Conservation (phyloP, 108 stramenopile species). For the Nitzschia sp. region DNA sequence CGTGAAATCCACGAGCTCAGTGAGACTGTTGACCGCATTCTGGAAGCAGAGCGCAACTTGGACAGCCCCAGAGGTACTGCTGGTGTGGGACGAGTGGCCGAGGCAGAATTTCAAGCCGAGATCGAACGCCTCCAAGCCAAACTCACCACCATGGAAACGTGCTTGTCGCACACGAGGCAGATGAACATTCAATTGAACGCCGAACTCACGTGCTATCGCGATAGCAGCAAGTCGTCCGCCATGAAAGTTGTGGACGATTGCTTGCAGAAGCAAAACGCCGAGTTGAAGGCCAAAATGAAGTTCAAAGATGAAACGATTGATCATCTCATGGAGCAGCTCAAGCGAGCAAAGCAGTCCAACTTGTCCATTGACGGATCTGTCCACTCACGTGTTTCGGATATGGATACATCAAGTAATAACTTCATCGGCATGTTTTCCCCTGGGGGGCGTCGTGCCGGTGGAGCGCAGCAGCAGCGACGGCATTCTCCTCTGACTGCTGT, state of each 20-base stretch:
- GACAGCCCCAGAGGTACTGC: background rate
- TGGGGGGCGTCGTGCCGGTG: background rate
- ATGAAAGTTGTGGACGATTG: background rate
- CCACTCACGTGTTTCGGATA: background rate
- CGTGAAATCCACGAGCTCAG: background rate
- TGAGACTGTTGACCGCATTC: background rate
- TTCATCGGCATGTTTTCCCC: background rate
- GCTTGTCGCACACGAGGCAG: constrained; percentile 1
- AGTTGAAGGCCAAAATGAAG: background rate
- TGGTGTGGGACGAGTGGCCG: background rate
- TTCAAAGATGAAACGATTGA: constrained; percentile 4
- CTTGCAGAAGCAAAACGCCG: background rate
- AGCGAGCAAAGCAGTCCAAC: background rate
- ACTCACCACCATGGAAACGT: background rate
- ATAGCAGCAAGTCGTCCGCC: constrained; percentile 2
- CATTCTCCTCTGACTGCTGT: no score
- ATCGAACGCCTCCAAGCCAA: background rate
- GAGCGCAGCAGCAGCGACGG: no score
- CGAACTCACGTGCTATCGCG: background rate
- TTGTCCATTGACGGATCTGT: background rate
- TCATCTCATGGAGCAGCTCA: constrained; percentile 5
- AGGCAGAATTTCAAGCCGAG: background rate
- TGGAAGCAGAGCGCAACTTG: constrained; percentile 1
- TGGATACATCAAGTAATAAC: background rate
- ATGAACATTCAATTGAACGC: background rate